Evolutionary conservation across 768 basidiomycete genomes (phyloP).

Genomic region (Hygrophorus pudorinus): DNA sequence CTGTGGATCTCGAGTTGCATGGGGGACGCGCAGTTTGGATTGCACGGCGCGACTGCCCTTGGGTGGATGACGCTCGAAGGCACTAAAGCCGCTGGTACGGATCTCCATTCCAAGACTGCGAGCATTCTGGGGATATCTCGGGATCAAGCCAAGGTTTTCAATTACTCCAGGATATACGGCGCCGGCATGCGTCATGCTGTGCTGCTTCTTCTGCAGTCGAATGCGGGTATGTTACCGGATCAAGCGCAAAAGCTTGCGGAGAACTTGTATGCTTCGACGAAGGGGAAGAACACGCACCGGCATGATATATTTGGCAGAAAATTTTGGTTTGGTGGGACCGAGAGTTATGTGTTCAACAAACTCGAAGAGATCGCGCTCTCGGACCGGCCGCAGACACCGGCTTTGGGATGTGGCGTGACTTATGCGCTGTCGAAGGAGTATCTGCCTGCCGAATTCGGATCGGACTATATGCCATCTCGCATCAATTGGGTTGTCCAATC

Average conservation of each 20-base stretch:
- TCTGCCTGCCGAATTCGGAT: constrained; percentile 69
- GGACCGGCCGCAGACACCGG: constrained; percentile 82
- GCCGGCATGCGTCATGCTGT: constrained; percentile 93
- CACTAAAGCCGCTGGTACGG: constrained; percentile 88
- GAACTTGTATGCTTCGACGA: constrained; percentile 85
- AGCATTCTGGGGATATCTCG: constrained; percentile 86
- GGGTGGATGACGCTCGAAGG: constrained; percentile 99
- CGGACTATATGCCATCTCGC: constrained; percentile 89
- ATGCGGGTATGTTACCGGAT: constrained; percentile 66
- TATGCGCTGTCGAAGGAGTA: constrained; percentile 87
- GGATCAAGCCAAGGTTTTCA: constrained; percentile 96
- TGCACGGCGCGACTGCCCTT: constrained; percentile 92
- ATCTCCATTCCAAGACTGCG: constrained; percentile 95
- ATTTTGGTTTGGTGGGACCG: constrained; percentile 96
- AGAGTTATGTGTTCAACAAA: constrained; percentile 96
- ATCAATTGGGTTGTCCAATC: constrained; percentile 99
- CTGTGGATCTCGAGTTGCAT: constrained; percentile 98
- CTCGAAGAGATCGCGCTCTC: constrained; percentile 90
- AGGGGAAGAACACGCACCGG: constrained; percentile 81
- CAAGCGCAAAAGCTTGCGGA: constrained; percentile 74
- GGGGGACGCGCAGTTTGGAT: constrained; percentile 96
- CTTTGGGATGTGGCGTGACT: constrained; percentile 89
- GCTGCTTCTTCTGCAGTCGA: constrained; percentile 78
- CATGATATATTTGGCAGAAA: constrained; percentile 65
- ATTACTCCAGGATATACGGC: constrained; percentile 98